Percentiles rank a stretch among this genome's conserved stretches.
phyloP scores from a whole-genome alignment of 768 basidiomycete genomes.

The Lepiota subincarnata region DNA sequence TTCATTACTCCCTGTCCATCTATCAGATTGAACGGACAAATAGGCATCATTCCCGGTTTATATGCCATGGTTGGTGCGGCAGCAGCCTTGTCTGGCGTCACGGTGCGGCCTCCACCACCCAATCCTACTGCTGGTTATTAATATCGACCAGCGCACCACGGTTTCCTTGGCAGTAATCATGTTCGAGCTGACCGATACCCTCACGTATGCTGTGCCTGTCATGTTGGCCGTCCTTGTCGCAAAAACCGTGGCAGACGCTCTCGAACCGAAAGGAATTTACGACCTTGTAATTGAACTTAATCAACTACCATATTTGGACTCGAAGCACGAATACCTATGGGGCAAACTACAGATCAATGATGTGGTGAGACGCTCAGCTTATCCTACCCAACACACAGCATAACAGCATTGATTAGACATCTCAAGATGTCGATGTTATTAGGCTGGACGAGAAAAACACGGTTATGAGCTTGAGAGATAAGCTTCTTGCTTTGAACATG shows the following conservation, averaged over 20 bases:
- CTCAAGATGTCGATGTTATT: constrained; percentile 66
- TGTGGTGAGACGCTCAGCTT: constrained; percentile 51
- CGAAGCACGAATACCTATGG: constrained; percentile 89
- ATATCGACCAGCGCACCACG: constrained; percentile 61
- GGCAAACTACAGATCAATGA: constrained; percentile 70
- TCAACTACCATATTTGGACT: constrained; percentile 89
- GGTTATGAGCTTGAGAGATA: constrained; percentile 67
- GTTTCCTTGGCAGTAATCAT: constrained; percentile 94
- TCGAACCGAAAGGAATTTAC: constrained; percentile 94
- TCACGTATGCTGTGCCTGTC: constrained; percentile 88
- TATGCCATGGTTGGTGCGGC: constrained; percentile 98
- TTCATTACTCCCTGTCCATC: not conserved
- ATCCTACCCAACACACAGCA: not conserved
- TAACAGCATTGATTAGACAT: constrained; percentile 42
- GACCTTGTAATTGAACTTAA: constrained; percentile 93
- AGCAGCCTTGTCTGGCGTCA: constrained; percentile 92
- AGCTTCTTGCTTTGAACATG: constrained; percentile 54
- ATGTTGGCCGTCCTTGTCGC: constrained; percentile 87
- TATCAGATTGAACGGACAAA: not conserved
- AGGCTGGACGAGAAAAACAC: constrained; percentile 71
- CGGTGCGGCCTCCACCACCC: constrained; percentile 44
- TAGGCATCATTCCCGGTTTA: constrained; percentile 76
- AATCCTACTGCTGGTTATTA: not conserved
- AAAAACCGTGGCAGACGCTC: constrained; percentile 83
- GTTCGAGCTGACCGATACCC: constrained; percentile 90